phyloP scores from a whole-genome alignment of 768 basidiomycete species.

The Auricularia sp. region DNA sequence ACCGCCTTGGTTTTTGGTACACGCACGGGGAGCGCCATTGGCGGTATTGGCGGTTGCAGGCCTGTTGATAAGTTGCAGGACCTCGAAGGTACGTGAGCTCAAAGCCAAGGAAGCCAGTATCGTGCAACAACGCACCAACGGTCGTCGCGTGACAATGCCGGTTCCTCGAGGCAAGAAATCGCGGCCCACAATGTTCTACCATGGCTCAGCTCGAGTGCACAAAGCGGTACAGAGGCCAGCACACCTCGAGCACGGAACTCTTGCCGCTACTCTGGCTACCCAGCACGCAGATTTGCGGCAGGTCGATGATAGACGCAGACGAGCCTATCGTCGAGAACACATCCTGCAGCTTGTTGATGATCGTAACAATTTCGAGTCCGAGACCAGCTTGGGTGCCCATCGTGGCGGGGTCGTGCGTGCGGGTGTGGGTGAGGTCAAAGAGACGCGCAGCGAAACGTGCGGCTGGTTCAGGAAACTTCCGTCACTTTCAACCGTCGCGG shows the following conservation, averaged over 20 bases:
- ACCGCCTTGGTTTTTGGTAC: neutral
- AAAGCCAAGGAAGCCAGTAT: neutral
- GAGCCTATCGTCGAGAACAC: slow-evolving; percentile 80
- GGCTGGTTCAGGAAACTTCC: neutral
- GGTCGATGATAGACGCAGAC: slow-evolving; percentile 69
- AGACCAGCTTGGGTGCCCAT: slow-evolving; percentile 29
- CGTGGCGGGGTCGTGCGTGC: neutral
- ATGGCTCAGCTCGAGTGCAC: neutral
- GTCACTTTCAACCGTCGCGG: neutral
- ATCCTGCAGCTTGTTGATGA: slow-evolving; percentile 86
- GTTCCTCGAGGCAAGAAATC: slow-evolving; percentile 98
- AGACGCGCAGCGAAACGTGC: neutral
- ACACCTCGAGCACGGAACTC: slow-evolving; percentile 85
- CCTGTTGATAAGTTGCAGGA: slow-evolving; percentile 91
- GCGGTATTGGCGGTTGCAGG: slow-evolving; percentile 37
- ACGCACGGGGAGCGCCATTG: slow-evolving; percentile 38
- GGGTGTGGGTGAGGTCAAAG: neutral
- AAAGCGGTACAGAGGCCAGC: slow-evolving; percentile 11
- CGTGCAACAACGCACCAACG: slow-evolving; percentile 51
- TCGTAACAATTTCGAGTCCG: slow-evolving; percentile 69
- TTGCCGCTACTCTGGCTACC: slow-evolving; percentile 90
- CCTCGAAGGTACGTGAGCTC: slow-evolving; percentile 29
- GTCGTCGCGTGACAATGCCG: slow-evolving; percentile 95
- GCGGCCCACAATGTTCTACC: slow-evolving; percentile 90
- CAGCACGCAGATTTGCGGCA: slow-evolving; percentile 85